phyloP scores from a whole-genome alignment of 768 basidiomycete genomes.

The Pulveroboletus ravenelii region DNA sequence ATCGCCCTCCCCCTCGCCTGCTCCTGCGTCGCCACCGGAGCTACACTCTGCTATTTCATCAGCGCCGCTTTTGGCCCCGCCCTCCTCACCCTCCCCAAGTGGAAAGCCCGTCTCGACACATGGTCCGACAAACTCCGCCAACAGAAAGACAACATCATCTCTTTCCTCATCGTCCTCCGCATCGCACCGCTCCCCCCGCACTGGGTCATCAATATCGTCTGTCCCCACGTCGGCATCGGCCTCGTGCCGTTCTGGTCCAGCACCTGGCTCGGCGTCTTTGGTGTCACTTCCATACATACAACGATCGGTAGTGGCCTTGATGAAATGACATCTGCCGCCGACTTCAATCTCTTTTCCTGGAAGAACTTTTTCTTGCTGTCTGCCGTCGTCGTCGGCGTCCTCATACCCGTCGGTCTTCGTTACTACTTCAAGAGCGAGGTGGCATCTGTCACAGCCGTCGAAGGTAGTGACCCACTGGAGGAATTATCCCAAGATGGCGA shows the following conservation, averaged over 20 bases:
- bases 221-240: conserved; percentile 88
- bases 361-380: conserved; percentile 82
- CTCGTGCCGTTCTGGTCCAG: conserved; percentile 84
- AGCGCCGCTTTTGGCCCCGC: conserved; percentile 92
- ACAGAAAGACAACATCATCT: conserved; percentile 81
- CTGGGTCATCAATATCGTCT: conserved; percentile 92
- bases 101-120: conserved; percentile 74
- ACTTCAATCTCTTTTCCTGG: conserved; percentile 93
- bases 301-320: conserved; percentile 92
- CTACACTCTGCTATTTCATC: conserved; percentile 87
- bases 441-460: conserved; percentile 34
- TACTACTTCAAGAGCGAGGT: conserved; percentile 74
- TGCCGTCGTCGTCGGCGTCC: conserved; percentile 84
- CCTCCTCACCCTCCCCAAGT: conserved; percentile 79
- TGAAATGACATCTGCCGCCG: conserved; percentile 89
- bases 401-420: conserved; percentile 87
- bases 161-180: conserved; percentile 90
- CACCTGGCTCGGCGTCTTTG: conserved; percentile 87
- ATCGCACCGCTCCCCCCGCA: conserved; percentile 94
- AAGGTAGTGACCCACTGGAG: conserved; percentile 32
- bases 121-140: conserved; percentile 76
- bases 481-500: conserved; percentile 33
- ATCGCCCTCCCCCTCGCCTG: conserved; percentile 87
- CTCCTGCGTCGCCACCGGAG: conserved; percentile 86
- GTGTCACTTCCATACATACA: conserved; percentile 90